Conservation (phyloP, 2,329 filamentous ascomycete genomes). For the Trichoderma citrinoviride region DNA sequence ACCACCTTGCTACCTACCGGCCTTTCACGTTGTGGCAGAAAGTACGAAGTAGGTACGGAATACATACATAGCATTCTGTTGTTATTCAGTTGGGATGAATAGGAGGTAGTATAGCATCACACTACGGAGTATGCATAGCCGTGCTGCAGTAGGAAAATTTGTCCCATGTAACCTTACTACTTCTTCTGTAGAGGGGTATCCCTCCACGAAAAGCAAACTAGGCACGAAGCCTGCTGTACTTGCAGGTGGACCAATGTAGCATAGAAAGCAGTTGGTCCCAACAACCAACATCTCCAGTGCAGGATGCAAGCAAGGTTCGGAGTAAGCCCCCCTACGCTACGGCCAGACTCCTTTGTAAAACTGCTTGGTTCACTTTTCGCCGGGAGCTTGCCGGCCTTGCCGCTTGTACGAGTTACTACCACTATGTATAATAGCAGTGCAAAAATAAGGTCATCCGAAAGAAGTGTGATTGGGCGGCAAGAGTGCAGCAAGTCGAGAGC, state of each 20-base stretch:
- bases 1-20: background rate
- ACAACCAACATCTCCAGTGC: background rate
- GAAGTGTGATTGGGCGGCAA: background rate
- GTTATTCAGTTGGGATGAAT: too few species aligned
- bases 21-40: background rate
- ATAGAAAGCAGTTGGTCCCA: too few species aligned
- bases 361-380: background rate
- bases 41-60: background rate
- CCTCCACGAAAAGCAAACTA: too few species aligned
- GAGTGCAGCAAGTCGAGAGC: background rate
- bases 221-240: too few species aligned
- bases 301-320: too few species aligned
- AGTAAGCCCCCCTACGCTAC: background rate
- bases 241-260: too few species aligned
- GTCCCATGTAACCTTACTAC: too few species aligned
- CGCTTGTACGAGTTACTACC: background rate
- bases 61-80: too few species aligned
- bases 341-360: background rate
- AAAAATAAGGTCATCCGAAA: background rate
- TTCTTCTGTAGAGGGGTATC: too few species aligned
- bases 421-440: background rate
- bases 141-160: too few species aligned
- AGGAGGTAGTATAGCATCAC: too few species aligned
- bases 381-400: background rate
- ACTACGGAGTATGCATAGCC: too few species aligned